Evolutionary conservation across 768 basidiomycete species (phyloP), one percentile per base, ranked within the genome.

Genomic region (Suillus luteus): DNA sequence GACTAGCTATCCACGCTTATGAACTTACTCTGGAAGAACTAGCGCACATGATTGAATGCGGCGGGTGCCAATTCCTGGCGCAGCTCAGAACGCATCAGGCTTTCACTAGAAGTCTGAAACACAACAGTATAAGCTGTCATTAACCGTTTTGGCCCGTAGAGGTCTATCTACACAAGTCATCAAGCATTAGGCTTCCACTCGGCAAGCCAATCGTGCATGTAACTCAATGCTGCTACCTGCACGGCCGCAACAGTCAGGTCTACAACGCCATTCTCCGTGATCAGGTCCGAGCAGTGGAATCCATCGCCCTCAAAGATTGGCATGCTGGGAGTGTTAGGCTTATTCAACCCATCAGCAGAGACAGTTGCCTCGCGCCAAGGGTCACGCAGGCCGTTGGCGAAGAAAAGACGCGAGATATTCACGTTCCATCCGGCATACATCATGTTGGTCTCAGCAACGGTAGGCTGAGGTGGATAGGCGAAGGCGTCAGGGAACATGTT

Each of bases 301-400:
- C 86, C 90, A 65, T 87, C 82, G 37, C 85, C 76, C 17, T 84
- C 71, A n/a, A 77, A 81, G 61, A 91, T 86, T 0, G 86, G 86
- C 67, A 88, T 88, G 1, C 71, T 71, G 1, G 79, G 60, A 2
- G 85, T 87, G 70, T 82, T 88, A 27, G 70, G 46, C 61, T 82
- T 77, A 62, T 73, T 65, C 31, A 80, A 75, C 17, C 78, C 79
- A 27, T 83, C 81, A 0, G 88, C 84, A 5, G 90, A 90, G 4
- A 90, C 79, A 0, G 89, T 90, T 5, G 85, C 83, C 59, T 86
- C 86, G 58, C 83, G 81, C 89, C 89, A 91, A 15, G 90, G 89
- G 68, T 91, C 89, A 8, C 55, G 86, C 55, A 80, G 78, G 52
- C 88, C 89, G 59, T 87, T 91, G 46, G 86, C 86, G 65, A 90